These are phyloP conservation scores for Eimeria necatrix DNA, from an alignment of 169 alveolate genomes.

Conservation along the genomic window DNA sequence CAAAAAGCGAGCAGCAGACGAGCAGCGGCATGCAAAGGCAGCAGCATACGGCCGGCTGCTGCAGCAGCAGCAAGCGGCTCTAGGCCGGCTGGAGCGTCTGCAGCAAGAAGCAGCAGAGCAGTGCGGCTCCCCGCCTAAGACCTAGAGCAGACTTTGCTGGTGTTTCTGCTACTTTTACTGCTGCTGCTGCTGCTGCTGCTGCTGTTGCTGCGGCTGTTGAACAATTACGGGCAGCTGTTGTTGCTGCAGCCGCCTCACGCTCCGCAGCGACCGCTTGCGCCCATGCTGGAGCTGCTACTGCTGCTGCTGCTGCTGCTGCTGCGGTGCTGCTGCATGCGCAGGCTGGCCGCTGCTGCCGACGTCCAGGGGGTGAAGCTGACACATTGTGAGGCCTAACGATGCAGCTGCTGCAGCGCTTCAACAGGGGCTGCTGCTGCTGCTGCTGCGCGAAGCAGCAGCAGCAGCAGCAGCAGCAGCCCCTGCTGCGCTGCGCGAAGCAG, in stretches of 20 bases:
- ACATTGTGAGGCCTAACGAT: constrained; percentile 35
- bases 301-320: background rate
- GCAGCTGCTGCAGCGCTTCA: constrained; percentile 21
- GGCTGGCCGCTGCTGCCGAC: constrained; percentile 58
- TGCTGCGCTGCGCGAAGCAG: no score
- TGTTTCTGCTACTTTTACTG: background rate
- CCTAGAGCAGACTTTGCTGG: background rate
- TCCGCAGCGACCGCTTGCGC: background rate
- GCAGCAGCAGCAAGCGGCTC: constrained; percentile 60
- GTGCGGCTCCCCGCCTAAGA: background rate
- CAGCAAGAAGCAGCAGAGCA: constrained; percentile 64
- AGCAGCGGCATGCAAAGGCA: constrained; percentile 67
- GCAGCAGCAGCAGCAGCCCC: constrained; percentile 20
- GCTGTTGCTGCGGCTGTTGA: background rate
- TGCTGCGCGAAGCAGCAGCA: background rate
- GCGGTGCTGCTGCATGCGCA: background rate
- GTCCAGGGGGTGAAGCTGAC: background rate
- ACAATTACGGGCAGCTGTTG: background rate
- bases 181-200: background rate
- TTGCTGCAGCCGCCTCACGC: background rate
- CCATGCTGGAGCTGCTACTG: background rate
- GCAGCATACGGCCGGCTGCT: constrained; percentile 66
- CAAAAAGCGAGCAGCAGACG: constrained; percentile 16
- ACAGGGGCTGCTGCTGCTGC: constrained; percentile 10
- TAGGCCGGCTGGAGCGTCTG: constrained; percentile 43